phyloP scores from a whole-genome alignment of 2,329 filamentous ascomycete species.

The Trichoderma hamatum region DNA sequence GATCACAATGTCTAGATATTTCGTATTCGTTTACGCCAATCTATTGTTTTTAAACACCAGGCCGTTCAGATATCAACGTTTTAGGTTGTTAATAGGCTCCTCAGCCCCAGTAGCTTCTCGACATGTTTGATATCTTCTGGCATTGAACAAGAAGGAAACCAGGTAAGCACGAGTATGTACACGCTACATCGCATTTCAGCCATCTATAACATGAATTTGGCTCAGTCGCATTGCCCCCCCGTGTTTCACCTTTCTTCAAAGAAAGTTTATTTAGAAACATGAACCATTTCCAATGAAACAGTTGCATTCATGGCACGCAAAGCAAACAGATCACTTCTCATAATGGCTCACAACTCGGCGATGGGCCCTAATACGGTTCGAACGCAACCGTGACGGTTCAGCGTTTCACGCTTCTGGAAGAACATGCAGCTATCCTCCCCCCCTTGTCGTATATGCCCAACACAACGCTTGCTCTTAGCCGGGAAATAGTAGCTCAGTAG shows the following conservation, averaged over 20 bases:
- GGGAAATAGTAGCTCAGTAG: neutral
- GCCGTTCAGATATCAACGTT: neutral
- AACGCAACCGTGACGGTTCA: constrained; percentile 13
- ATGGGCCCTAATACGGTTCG: neutral
- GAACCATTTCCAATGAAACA: neutral
- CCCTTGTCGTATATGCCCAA: constrained; percentile 25
- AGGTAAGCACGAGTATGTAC: neutral
- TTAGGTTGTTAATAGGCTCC: neutral
- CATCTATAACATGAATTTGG: neutral
- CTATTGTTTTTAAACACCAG: neutral
- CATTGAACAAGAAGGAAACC: neutral
- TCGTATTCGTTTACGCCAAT: neutral
- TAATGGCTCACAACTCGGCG: neutral
- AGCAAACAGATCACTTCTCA: neutral
- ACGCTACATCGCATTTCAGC: neutral
- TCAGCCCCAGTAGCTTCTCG: neutral
- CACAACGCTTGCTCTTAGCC: constrained; percentile 4
- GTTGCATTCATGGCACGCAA: neutral
- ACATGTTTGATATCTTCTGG: neutral
- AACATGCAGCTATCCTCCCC: neutral
- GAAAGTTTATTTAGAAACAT: neutral
- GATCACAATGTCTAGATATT: neutral
- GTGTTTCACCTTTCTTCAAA: neutral
- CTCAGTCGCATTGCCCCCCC: no score
- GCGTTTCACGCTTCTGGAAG: constrained; percentile 18